Percentiles rank a stretch among this genome's conserved stretches.
phyloP scores from a whole-genome alignment of 371 early-diverging fungal genomes.

The Chytridiales sp. region DNA sequence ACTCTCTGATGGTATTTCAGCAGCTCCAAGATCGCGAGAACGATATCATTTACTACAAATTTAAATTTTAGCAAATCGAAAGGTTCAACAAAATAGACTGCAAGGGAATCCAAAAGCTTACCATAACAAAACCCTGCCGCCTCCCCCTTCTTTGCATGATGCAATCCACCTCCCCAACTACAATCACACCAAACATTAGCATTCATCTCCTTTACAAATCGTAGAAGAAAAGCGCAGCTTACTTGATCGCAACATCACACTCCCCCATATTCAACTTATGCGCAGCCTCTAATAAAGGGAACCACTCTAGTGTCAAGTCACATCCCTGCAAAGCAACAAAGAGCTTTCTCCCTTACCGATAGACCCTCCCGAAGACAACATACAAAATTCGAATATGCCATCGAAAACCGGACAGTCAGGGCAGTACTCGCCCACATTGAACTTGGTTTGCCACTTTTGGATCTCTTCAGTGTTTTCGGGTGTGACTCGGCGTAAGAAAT shows the following conservation, averaged over 20 bases:
- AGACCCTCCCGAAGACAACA: conserved; percentile 92
- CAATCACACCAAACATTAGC: neutral
- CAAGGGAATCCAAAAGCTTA: neutral
- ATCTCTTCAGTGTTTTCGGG: conserved; percentile 87
- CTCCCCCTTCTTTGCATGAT: conserved; percentile 96
- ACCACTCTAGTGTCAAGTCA: neutral
- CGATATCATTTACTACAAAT: conserved; percentile 89
- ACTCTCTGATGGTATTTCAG: conserved; percentile 54
- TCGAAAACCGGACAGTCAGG: conserved; percentile 83
- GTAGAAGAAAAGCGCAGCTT: neutral
- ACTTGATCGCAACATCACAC: conserved; percentile 93
- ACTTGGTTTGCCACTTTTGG: conserved; percentile 64
- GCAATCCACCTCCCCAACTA: conserved; percentile 96
- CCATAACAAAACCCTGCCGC: conserved; percentile 98
- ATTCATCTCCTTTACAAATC: neutral
- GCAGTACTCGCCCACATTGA: conserved; percentile 92
- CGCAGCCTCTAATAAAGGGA: conserved; percentile 66
- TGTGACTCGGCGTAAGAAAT: conserved; percentile 66
- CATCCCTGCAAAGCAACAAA: neutral
- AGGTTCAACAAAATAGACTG: neutral
- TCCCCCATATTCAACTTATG: conserved; percentile 85
- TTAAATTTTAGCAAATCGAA: neutral
- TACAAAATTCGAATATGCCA: conserved; percentile 94
- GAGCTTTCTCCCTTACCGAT: conserved; percentile 63
- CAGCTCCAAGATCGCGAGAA: conserved; percentile 94